phyloP scores from a whole-genome alignment of 2,329 filamentous ascomycete genomes.

The Cladosporium sp. region DNA sequence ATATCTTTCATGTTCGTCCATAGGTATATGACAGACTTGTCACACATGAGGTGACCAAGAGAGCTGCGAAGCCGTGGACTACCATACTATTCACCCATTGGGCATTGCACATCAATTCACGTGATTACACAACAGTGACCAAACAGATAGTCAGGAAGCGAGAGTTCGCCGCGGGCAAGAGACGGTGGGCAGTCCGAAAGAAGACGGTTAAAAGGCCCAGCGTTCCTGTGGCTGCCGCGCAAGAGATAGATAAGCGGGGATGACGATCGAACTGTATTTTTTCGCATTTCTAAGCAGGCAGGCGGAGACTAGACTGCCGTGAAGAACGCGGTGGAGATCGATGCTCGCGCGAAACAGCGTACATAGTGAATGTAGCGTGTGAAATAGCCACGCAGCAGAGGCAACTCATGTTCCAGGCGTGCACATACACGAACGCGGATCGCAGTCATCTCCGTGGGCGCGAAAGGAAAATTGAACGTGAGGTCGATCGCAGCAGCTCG shows the following conservation, averaged over 20 bases:
- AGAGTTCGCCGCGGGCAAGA: background rate
- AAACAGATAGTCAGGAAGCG: background rate
- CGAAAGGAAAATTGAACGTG: background rate
- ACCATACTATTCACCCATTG: background rate
- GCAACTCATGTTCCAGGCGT: background rate
- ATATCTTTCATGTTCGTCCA: too few relatives aligned
- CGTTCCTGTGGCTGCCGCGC: background rate
- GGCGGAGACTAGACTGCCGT: background rate
- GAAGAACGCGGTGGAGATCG: background rate
- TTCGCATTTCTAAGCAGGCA: conserved; percentile 7
- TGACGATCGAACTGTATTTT: conserved; percentile 9
- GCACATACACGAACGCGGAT: background rate
- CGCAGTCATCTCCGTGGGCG: background rate
- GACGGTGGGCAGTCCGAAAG: background rate
- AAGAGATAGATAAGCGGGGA: conserved; percentile 11
- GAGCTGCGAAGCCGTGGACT: background rate
- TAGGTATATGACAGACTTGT: too few relatives aligned
- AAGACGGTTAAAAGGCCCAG: background rate
- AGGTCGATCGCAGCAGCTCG: background rate
- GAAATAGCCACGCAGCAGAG: background rate
- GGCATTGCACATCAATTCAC: background rate
- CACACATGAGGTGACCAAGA: too few relatives aligned
- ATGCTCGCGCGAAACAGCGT: background rate
- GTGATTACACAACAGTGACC: background rate
- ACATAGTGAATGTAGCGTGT: background rate